Evolutionary conservation across 139 green algal species (phyloP), one percentile per base, ranked within the genome.

Genomic region (Chlorella sp.): DNA sequence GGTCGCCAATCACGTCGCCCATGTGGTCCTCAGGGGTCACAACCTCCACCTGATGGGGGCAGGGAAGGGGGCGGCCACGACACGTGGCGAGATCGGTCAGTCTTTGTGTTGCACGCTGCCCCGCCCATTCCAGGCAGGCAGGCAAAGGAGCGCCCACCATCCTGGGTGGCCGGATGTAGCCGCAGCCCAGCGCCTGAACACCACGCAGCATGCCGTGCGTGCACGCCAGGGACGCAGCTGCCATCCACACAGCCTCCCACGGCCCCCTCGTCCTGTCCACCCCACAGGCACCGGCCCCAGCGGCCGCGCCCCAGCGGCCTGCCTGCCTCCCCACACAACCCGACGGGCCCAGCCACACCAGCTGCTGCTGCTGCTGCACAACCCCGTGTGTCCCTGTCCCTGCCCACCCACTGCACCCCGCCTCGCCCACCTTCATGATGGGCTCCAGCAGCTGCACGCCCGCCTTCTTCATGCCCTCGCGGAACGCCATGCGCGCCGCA

Each of bases 1-100:
- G 92, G 96, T 99, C 98, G 61, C 97, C 97, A 73, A 99, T 99
- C 69, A 99, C 97, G 89, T 99, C 97, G 75, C 97, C 97, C 97
- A 99, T 99, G 94, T 98, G 95, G 88, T 99, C 97, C 91, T 99
- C 97, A 42, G 97, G 97, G 14, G 96, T 99, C 37, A 97, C 95
- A 60, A 99, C 97, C 94, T 99, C 97, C 34, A 99, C 96, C 92
- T 96, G 76, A 24, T 30, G 12, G 28, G 14, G 34, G 69, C 40
- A 68, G 34, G 75, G 18, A 48, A 21, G 24, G 28, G 22, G 64
- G 60, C 30, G 75, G 68, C 19, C 21, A 48, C n/a, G 69, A 57
- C 9, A 9, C 48, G 9, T 16, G 48, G 48, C 48, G 9, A 57
- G 48, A 5, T 57, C 48, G 9, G 48, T 57, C 48, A 57, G n/a